phyloP scores from a whole-genome alignment of 495 filamentous ascomycete genomes.

The Talaromyces adpressus region DNA sequence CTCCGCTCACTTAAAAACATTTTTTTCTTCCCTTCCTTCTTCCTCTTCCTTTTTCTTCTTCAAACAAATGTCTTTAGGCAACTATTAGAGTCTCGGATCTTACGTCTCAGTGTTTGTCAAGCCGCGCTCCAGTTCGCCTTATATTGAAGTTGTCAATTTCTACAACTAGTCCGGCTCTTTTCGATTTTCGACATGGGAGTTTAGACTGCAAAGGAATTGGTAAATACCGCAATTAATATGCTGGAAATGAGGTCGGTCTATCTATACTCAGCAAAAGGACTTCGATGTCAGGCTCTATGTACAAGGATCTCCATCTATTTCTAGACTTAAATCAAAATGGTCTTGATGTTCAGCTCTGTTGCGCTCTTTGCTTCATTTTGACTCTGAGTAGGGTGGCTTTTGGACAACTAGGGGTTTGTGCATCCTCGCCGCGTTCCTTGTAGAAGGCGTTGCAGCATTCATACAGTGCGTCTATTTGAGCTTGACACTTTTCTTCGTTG shows the following conservation, averaged over 20 bases:
- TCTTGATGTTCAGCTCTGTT: conserved; percentile 21
- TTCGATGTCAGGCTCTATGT: conserved; percentile 3
- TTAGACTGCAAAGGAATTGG: conserved; percentile 44
- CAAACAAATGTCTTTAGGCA: conserved; percentile 84
- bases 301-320: conserved; percentile 8
- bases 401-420: conserved; percentile 75
- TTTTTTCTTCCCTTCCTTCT: conserved; percentile 21
- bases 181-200: conserved; percentile 38
- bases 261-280: neutral
- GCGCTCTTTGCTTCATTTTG: conserved; percentile 77
- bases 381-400: conserved; percentile 70
- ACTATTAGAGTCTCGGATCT: conserved; percentile 99
- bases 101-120: conserved; percentile 92
- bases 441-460: conserved; percentile 93
- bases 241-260: neutral
- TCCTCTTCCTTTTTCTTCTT: conserved; percentile 43
- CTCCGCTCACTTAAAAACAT: conserved; percentile 17
- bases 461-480: conserved; percentile 84
- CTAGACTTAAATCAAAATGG: conserved; percentile 2
- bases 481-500: conserved; percentile 75
- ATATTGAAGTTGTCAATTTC: conserved; percentile 66
- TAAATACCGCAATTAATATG: conserved; percentile 22
- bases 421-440: conserved; percentile 66
- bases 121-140: conserved; percentile 99
- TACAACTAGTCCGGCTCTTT: conserved; percentile 57